Base-by-base conservation (phyloP, 2,329 filamentous ascomycete species). In the Aspergillus sp. region DNA sequence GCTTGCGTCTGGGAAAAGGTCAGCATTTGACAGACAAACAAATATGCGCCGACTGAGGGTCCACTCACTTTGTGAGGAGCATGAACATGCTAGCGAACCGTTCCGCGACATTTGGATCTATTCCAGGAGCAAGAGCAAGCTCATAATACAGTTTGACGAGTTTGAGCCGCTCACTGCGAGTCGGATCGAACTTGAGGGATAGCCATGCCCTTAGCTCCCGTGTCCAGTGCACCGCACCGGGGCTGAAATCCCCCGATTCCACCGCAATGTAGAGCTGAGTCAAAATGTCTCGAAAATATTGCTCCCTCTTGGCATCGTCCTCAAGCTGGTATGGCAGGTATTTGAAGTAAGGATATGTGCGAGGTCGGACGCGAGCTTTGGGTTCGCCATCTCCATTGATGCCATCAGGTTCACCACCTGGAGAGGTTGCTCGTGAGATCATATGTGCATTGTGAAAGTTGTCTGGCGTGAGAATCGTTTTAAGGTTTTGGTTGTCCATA, bases 51-150 rank as follows among this genome's bases (percentile, higher is more conserved):
- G 6, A 8, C 15, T 8, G 30, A 11, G 34, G 52, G 20, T 42
- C 42, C 55, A 78, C 87, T 75, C 78, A 95, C 92, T 95, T 96
- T n/a, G 93, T 96, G 66, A 99, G 78, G 11, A 91, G 87, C 75
- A 97, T 89, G 69, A 98, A 93, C 93, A 98, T 98, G 80, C 91
- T 95, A 45, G 93, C 85, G 73, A 99, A 99, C 58, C 93, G 86
- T 76, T 99, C 96, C 4, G 91, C 85, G 8, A 93, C 87, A 58
- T 83, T 83, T 51, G 85, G 84, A 69, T 98, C 93, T 55, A 99
- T 82, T 3, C 96, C 95, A 0, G 93, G 95, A 26, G 95, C 91
- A 59, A 99, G 82, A 5, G 91, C 84, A 58, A 99, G 88, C 77
- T 96, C 92, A 76, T 96, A 99, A 78, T 97, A 99, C 38, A 99